Evolutionary conservation across 495 filamentous ascomycete genomes (phyloP).

Genomic region (Hypoxylon crocopeplum): DNA sequence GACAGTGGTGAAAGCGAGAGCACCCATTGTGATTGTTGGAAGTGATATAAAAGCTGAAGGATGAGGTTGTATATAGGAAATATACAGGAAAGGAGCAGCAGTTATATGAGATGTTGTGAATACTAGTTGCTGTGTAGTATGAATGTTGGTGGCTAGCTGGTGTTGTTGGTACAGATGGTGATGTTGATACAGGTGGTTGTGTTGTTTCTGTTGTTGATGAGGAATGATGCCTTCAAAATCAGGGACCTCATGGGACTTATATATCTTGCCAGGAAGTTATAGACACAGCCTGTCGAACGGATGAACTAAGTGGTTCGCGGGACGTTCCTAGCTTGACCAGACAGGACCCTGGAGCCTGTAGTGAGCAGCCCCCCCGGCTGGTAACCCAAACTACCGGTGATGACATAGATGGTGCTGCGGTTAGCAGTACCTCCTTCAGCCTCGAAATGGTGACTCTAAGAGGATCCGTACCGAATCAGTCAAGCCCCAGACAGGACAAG

Average conservation of each 20-base stretch:
- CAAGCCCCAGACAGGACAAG: constrained; percentile 6
- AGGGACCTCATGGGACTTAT: constrained; percentile 39
- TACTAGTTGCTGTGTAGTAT: constrained; percentile 8
- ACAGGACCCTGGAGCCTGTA: constrained; percentile 2
- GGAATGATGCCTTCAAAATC: constrained; percentile 30
- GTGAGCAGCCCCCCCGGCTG: constrained; percentile 12
- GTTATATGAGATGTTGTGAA: not conserved
- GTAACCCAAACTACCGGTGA: constrained; percentile 17
- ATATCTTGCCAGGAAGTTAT: constrained; percentile 28
- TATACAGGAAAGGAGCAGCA: constrained; percentile 3
- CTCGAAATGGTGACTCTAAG: constrained; percentile 10
- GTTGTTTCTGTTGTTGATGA: constrained; percentile 40
- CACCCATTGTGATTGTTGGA: constrained; percentile 50
- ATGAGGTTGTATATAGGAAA: constrained; percentile 4
- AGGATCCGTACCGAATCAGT: constrained; percentile 25
- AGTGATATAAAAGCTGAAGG: constrained; percentile 4
- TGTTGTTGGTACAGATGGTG: constrained; percentile 7
- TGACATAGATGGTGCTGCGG: constrained; percentile 19
- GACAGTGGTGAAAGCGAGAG: constrained; percentile 39
- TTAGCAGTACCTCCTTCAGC: constrained; percentile 4
- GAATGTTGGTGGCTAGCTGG: constrained; percentile 8
- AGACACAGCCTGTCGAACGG: constrained; percentile 12
- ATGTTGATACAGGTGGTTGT: constrained; percentile 27
- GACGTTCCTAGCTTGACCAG: constrained; percentile 15
- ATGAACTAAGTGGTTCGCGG: constrained; percentile 14